phyloP scores from a whole-genome alignment of 169 alveolate species.

The Cryptosporidium canis region DNA sequence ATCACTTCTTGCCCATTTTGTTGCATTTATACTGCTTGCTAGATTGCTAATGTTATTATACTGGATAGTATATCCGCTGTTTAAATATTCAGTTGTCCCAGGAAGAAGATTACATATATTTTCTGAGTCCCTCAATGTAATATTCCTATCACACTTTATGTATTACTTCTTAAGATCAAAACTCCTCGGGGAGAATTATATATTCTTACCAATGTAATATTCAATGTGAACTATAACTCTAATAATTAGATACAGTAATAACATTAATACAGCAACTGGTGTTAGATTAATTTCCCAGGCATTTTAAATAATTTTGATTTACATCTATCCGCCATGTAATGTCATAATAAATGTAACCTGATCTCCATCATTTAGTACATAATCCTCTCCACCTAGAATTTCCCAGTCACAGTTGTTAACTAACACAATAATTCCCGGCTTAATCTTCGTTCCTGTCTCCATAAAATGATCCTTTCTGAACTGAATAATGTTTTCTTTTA shows the following conservation, averaged over 20 bases:
- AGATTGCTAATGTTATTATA: slow-evolving; percentile 73
- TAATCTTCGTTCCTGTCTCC: slow-evolving; percentile 71
- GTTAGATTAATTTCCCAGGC: neutral
- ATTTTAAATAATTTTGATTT: neutral
- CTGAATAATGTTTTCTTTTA: slow-evolving; percentile 29
- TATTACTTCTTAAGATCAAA: slow-evolving; percentile 75
- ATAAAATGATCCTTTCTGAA: slow-evolving; percentile 57
- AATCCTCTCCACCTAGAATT: slow-evolving; percentile 86
- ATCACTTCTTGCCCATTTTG: slow-evolving; percentile 75
- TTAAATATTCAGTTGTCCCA: slow-evolving; percentile 59
- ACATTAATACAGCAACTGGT: neutral
- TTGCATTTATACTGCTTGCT: slow-evolving; percentile 75
- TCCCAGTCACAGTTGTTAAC: slow-evolving; percentile 96
- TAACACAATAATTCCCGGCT: slow-evolving; percentile 93
- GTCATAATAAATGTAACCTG: slow-evolving; percentile 91
- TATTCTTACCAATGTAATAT: slow-evolving; percentile 73
- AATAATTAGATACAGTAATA: neutral
- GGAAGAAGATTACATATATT: slow-evolving; percentile 76
- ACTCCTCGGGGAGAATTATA: slow-evolving; percentile 66
- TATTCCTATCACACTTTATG: slow-evolving; percentile 73
- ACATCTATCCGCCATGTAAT: slow-evolving; percentile 93
- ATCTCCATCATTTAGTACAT: slow-evolving; percentile 83
- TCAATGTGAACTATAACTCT: neutral
- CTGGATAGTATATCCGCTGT: slow-evolving; percentile 75
- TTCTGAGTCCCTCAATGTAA: slow-evolving; percentile 75